Evolutionary conservation across 305 asterid species (phyloP).

Genomic region (Fraxinus albicans): DNA sequence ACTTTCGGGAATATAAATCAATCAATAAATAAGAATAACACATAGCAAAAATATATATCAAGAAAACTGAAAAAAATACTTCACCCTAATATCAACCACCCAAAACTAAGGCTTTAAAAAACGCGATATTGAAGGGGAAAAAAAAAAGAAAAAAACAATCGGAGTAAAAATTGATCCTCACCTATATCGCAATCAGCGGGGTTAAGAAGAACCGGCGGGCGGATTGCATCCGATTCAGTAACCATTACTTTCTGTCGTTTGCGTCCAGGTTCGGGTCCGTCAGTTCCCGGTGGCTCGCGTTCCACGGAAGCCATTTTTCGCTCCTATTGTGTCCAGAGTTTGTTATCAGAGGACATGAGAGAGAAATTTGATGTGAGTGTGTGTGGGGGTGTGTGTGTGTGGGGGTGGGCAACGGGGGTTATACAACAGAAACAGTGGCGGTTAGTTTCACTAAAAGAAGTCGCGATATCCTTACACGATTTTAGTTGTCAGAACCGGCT

Average conservation of each 20-base stretch:
- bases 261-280: conserved; percentile 21
- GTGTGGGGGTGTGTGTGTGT: background rate
- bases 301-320: conserved; percentile 39
- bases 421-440: background rate
- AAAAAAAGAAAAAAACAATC: background rate
- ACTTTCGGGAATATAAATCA: background rate
- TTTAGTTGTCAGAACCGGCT: background rate
- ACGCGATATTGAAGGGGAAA: background rate
- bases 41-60: background rate
- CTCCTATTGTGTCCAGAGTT: background rate
- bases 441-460: background rate
- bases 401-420: background rate
- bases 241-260: conserved; percentile 31
- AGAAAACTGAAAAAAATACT: background rate
- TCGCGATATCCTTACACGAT: background rate
- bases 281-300: conserved; percentile 23
- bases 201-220: conserved; percentile 32
- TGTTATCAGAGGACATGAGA: background rate
- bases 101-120: background rate
- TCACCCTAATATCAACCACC: background rate
- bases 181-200: conserved; percentile 66
- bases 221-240: conserved; percentile 16
- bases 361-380: background rate
- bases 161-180: background rate
- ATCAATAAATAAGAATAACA: background rate